Percentiles rank a stretch among this genome's conserved stretches.
Conservation (phyloP, 2,329 filamentous ascomycete species). For the Talaromyces sp. region DNA sequence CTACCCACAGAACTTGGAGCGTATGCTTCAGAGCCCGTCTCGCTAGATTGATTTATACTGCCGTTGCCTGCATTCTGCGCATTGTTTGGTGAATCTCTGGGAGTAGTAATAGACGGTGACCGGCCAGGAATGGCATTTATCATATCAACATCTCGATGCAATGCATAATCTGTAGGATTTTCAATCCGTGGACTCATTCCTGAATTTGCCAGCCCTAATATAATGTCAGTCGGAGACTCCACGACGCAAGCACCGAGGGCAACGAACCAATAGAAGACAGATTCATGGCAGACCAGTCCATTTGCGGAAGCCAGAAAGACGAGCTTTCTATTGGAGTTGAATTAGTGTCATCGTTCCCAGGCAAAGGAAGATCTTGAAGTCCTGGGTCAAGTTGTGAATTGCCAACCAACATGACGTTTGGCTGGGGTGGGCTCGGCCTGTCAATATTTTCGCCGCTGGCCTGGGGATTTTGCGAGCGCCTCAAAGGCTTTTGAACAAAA, state of each 20-base stretch:
- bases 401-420: background rate
- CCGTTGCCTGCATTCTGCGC: background rate
- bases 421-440: background rate
- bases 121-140: background rate
- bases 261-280: background rate
- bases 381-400: background rate
- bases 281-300: slow-evolving; percentile 1
- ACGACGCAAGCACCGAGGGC: background rate
- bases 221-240: background rate
- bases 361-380: background rate
- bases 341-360: background rate
- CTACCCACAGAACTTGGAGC: background rate
- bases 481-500: slow-evolving; percentile 1
- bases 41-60: background rate
- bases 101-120: background rate
- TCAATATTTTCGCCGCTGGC: background rate
- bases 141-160: background rate
- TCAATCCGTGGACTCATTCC: background rate
- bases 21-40: background rate
- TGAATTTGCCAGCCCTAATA: background rate
- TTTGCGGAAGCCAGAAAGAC: background rate
- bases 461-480: background rate
- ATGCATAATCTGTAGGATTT: background rate
- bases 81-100: background rate
- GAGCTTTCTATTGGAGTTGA: background rate